Evolutionary conservation across 176 grass and related monocot genomes (phyloP).

Genomic region (Phyllostachys edulis): DNA sequence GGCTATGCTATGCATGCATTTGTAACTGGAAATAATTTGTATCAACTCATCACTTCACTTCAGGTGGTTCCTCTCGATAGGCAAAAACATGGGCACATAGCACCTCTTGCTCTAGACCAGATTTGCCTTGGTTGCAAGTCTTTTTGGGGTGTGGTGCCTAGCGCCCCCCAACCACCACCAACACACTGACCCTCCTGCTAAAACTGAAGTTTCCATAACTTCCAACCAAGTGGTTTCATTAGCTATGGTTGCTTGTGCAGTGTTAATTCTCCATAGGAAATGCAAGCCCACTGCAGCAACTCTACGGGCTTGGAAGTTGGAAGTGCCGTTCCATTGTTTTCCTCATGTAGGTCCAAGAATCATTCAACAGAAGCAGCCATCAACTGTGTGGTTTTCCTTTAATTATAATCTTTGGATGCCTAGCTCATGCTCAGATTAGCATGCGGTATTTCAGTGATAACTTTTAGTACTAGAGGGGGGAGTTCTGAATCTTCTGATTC

Average conservation of each 20-base stretch:
- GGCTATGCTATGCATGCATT: background rate
- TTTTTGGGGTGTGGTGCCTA: background rate
- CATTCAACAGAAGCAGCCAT: background rate
- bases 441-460: background rate
- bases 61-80: background rate
- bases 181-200: background rate
- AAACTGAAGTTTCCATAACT: constrained; percentile 8
- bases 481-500: background rate
- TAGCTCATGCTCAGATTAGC: constrained; percentile 1
- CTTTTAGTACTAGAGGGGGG: background rate
- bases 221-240: background rate
- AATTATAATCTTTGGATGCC: background rate
- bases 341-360: background rate
- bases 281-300: background rate
- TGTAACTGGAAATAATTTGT: constrained; percentile 14
- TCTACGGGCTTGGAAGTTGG: background rate
- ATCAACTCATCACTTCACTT: background rate
- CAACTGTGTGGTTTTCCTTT: background rate
- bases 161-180: too few species aligned
- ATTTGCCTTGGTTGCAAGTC: background rate
- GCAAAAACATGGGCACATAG: constrained; percentile 8
- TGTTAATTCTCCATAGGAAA: background rate
- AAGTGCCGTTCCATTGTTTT: background rate
- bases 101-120: background rate
- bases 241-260: background rate